A percentile compares a stretch with the other conserved stretches of the same genome.
phyloP scores from a whole-genome alignment of 169 alveolate species.

The Fabrea salina region DNA sequence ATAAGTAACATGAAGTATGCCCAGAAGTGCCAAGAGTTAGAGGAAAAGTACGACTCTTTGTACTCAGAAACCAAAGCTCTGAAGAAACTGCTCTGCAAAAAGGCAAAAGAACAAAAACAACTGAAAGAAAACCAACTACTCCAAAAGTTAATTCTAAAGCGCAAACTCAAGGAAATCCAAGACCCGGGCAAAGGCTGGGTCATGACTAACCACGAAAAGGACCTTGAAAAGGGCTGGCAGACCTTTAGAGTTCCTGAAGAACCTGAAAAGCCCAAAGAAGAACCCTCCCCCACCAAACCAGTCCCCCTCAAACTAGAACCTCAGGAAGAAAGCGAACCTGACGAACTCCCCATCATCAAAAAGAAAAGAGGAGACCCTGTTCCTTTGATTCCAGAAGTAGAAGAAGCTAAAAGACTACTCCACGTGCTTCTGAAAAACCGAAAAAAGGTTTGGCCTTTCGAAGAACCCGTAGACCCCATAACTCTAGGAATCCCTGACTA shows the following conservation, averaged over 20 bases:
- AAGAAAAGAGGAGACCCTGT: neutral
- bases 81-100: neutral
- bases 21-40: neutral
- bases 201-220: slow-evolving; percentile 4
- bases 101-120: neutral
- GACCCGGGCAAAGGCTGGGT: neutral
- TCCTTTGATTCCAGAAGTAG: slow-evolving; percentile 11
- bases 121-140: neutral
- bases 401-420: slow-evolving; percentile 22
- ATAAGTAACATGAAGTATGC: neutral
- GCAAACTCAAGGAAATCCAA: neutral
- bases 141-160: neutral
- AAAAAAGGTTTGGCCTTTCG: neutral
- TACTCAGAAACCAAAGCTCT: neutral
- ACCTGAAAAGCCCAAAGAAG: neutral
- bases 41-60: neutral
- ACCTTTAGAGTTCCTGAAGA: slow-evolving; percentile 27
- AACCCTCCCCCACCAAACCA: neutral
- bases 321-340: slow-evolving; percentile 1
- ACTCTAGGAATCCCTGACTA: slow-evolving; percentile 47
- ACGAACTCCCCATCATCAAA: neutral
- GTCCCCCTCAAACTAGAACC: neutral
- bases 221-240: slow-evolving; percentile 22
- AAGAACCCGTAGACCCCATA: slow-evolving; percentile 50
- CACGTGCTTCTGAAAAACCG: neutral